Evolutionary conservation across 2,329 filamentous ascomycete genomes (phyloP), one percentile per base, ranked within the genome.

Genomic region (Cladosporium sp.): DNA sequence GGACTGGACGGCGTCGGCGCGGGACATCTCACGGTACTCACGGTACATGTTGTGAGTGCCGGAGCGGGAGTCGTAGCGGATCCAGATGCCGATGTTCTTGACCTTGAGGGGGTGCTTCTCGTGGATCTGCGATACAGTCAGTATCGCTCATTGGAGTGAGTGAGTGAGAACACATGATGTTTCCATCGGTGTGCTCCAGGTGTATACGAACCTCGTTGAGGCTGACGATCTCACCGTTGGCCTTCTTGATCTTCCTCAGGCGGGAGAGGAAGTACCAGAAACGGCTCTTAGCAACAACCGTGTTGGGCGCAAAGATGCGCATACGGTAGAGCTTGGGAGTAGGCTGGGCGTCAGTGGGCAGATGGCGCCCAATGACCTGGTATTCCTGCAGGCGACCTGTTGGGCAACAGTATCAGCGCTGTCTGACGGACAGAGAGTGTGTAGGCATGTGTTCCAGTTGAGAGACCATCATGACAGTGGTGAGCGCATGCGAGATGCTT

Each of bases 31-130:
- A 78, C 94, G 90, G 89, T 97, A 97, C 88, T 99, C 94, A 88
- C 97, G 97, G 91, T 99, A 99, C 94, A 99, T 99, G 89, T 99
- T 99, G 92, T 99, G 94, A 74, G 94, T 99, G 74, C 94, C 94
- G 74, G 94, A 97, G 81, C 94, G 93, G 65, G 95, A 99, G 84
- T 99, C 93, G 85, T 99, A 99, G 78, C 95, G 92, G 83, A 99
- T 88, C 95, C 95, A 99, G 87, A 99, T 88, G 80, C 94, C 94
- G 79, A 99, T 97, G 90, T 97, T 99, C 92, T 99, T 99, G 87
- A 99, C 92, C 86, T 96, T 97, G 76, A 92, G 84, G 74, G 94
- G 94, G 81, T 91, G 92, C 89, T 97, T 97, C 92, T 99, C 94
- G 82, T 86, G 82, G 84, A 99, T 95, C 92, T 96, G 42, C 19